Base-by-base conservation (phyloP, 805 yeast species). In the Yarrowia sp. region DNA sequence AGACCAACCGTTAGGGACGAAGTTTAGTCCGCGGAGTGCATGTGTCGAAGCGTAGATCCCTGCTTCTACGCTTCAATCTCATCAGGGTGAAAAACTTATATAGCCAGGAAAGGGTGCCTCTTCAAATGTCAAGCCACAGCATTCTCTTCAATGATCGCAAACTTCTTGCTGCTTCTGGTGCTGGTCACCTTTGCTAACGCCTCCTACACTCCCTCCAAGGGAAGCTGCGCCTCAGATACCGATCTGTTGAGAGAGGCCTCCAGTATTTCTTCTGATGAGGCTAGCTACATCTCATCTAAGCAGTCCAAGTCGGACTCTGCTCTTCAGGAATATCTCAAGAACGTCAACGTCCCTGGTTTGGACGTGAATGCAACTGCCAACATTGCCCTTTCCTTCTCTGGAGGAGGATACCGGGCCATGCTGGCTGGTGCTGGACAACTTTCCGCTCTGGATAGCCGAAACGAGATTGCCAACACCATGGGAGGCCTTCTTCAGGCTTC, bases 341-440 rank as follows among this genome's bases (percentile, higher is more conserved):
- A 82, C 24, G 79, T 83, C 38, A 81, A 81, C 68, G 71, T 86
- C 76, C 75, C 79, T 12, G 86, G 82, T 70, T 84, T 86, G 71
- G 82, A 84, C 70, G 82, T 83, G 1, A 70, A 74, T 68, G 69
- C 73, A 17, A 44, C 72, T 8, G 55, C 76, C 46, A 71, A 70
- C 8, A 70, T 77, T 40, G 83, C 80, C 9, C 69, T 79, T 6
- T 87, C 92, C 9, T 86, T 87, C 72, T 86, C 91, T 24, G 97
- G 97, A 56, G 98, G 98, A 72, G 98, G 98, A 8, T 92, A 90
- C 76, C 82, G 97, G 70, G 94, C 97, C 39, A 90, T 92, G 91
- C 77, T 91, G 49, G 77, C 82, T 69, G 96, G 96, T 2, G 96
- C 95, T 7, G 97, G 97, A 42, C 85, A 86, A 73, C 77, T 91